Evolutionary conservation across 306 rosid species (phyloP).

Genomic region (Quercus glauca): DNA sequence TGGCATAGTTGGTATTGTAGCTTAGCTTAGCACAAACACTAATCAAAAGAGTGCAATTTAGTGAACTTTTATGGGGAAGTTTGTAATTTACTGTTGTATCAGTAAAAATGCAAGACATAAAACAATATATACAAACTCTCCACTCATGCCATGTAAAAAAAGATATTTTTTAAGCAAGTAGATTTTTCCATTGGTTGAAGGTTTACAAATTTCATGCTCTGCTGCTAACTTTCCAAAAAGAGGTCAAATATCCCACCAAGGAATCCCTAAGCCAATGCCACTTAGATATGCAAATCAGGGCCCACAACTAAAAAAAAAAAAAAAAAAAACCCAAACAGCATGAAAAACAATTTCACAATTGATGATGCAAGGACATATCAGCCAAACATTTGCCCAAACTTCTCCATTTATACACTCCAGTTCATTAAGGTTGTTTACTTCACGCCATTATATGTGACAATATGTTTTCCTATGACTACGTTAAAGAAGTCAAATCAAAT

Average conservation of each 20-base stretch:
- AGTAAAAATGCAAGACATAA: too few species aligned
- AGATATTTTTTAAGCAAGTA: neutral
- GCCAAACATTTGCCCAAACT: conserved; percentile 87
- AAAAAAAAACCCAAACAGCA: neutral
- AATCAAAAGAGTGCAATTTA: neutral
- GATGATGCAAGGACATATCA: conserved; percentile 37
- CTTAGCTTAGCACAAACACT: neutral
- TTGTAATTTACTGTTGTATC: too few species aligned
- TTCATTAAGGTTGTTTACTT: conserved; percentile 81
- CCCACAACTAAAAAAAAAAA: neutral
- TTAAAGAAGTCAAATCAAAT: conserved; percentile 14
- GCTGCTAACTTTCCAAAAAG: neutral
- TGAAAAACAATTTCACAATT: conserved; percentile 3
- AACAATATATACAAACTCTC: too few species aligned
- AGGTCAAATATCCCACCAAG: neutral
- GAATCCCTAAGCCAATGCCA: neutral
- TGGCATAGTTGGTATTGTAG: neutral
- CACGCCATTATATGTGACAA: conserved; percentile 64
- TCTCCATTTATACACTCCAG: conserved; percentile 79
- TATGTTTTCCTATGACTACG: conserved; percentile 54
- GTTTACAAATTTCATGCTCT: neutral
- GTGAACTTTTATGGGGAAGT: neutral
- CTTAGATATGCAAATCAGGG: neutral
- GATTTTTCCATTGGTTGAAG: neutral
- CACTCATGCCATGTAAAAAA: neutral